Base-by-base conservation (phyloP, 805 yeast genomes). In the Saitoella complicata region DNA sequence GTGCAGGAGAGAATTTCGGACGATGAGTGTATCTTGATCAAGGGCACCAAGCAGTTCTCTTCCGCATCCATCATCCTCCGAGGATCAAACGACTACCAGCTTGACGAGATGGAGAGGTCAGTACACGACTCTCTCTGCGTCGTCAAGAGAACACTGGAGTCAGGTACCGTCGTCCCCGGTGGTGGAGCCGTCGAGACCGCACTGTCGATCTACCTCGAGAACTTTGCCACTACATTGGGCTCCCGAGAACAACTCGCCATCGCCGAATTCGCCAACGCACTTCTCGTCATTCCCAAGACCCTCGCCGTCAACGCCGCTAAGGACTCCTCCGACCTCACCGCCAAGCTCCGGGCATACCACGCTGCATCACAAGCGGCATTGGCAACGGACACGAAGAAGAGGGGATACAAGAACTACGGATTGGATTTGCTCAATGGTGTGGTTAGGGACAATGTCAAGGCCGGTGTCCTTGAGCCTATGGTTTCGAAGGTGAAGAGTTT, bases 181-280 rank as follows among this genome's bases (percentile, higher is more conserved):
- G 99, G 99, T 52, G 99, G 99, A 49, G 93, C 94, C n/a, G 98
- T 91, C 34, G 99, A 91, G 66, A 73, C 94, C 43, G 97, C 97
- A 2, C 72, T 91, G 58, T 87, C 86, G 67, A 86, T 91, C 44
- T 91, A 84, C 62, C 70, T 91, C 60, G 98, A 91, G 64, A 88
- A 84, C 61, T 91, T 91, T 64, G 98, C 98, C 42, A 91, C 97
- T 6, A 86, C 97, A 12, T 36, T 42, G 46, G 96, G 97, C 3
- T 84, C 95, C 12, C 76, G 98, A 58, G 98, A 91, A 64, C 98
- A 91, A 63, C 72, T 91, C 57, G 97, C 98, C 11, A 91, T 91
- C 66, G 94, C 96, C 1, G 98, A 88, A 66, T 91, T 91, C 69
- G 96, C 98, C 35, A 72, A 73, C 51, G 87, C 96, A 1, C 68